phyloP scores from a whole-genome alignment of 1,284 basidiomycete species.

The Volvariella surrecta region DNA sequence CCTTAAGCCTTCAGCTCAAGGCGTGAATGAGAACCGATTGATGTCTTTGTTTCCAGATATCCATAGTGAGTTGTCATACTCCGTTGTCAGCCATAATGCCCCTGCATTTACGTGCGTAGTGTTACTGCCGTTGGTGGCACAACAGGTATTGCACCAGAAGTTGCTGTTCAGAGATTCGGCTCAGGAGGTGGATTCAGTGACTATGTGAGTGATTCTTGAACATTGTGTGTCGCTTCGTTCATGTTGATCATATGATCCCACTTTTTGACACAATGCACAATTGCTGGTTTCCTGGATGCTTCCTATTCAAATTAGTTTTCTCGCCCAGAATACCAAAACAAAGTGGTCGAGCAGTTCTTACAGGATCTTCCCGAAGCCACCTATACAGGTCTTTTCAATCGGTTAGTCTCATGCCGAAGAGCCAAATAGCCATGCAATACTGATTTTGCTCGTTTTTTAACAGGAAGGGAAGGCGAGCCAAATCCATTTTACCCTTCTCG shows the following conservation, averaged over 20 bases:
- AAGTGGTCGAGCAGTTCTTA: slow-evolving; percentile 33
- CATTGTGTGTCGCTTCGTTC: no score
- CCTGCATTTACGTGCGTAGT: slow-evolving; percentile 12
- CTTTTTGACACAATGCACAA: slow-evolving; percentile 14
- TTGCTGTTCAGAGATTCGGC: slow-evolving; percentile 30
- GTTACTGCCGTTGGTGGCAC: slow-evolving; percentile 53
- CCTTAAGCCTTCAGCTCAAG: no score
- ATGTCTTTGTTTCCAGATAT: slow-evolving; percentile 11
- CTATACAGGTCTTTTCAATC: slow-evolving; percentile 45
- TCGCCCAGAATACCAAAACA: slow-evolving; percentile 42
- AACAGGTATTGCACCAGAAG: slow-evolving; percentile 35
- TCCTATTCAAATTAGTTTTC: no score
- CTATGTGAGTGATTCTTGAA: slow-evolving; percentile 23
- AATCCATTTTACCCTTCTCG: neutral
- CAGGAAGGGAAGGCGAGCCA: slow-evolving; percentile 22
- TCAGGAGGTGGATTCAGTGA: slow-evolving; percentile 53
- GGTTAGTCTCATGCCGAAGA: slow-evolving; percentile 17
- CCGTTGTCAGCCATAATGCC: neutral
- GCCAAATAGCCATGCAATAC: neutral
- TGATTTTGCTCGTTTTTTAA: neutral
- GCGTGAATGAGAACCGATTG: no score
- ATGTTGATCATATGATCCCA: neutral
- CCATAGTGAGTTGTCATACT: slow-evolving; percentile 17
- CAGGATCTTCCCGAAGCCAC: slow-evolving; percentile 33
- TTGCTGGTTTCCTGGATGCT: no score